Base-by-base conservation (phyloP, 2,329 filamentous ascomycete species). In the Claviceps sp. region DNA sequence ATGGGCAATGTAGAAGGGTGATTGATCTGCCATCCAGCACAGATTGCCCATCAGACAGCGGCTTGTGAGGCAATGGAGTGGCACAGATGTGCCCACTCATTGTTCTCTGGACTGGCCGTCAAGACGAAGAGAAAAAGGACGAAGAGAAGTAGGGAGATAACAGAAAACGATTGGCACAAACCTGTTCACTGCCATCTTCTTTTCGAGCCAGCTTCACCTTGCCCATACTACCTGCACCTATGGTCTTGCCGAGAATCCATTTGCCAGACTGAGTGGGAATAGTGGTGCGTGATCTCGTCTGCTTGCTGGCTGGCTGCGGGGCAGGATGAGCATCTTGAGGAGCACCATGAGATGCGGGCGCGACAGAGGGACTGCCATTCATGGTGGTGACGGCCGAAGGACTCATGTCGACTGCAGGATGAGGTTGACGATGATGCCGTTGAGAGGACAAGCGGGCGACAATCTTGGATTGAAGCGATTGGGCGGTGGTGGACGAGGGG, bases 161-260 rank as follows among this genome's bases (percentile, higher is more conserved):
- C 22, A 47, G 19, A 39, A 44, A 37, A 37, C 3, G 17, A 16
- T 6, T 24, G 37, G 16, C 7, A 70, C 76, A 61, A 71, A 90
- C 89, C 81, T 96, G 87, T 73, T 97, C 93, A 60, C 85, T 87
- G 19, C 87, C 87, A 62, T 95, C 90, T 59, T 85, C 78, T 68
- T 94, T 94, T 61, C 87, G 87, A 24, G 93, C 93, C 59, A 98
- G 75, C 72, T 97, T 97, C 56, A 98, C 93, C 69, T 97, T 97
- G 58, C 93, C 93, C 93, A 98, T 98, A 68, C 91, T 97, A 49
- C 93, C 93, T 50, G 90, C 89, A 55, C 93, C 93, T 62, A 98
- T 93, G 3, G 93, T 97, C 75, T 97, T 97, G 54, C 91, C 91
- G 50, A 98, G 75, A 52, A 89, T 82, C 89, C 91, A 98, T 73